Conservation (phyloP, 2,329 filamentous ascomycete species). For the Penicillium sp. region DNA sequence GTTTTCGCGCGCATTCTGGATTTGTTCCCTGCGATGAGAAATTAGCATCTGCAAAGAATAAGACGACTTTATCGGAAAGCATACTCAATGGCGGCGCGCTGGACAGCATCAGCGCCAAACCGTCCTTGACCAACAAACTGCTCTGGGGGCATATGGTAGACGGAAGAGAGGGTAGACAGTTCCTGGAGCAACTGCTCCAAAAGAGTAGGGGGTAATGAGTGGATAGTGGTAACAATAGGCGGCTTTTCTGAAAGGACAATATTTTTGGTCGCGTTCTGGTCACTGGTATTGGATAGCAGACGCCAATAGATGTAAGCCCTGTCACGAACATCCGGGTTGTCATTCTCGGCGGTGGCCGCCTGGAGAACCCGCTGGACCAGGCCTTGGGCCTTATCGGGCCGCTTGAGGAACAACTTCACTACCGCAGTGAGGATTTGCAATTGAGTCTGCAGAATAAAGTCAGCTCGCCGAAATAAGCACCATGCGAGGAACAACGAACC, state of each 20-base stretch:
- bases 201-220: conserved; percentile 72
- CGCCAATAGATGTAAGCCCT: conserved; percentile 98
- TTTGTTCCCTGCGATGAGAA: conserved; percentile 59
- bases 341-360: conserved; percentile 84
- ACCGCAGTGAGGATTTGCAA: conserved; percentile 94
- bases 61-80: conserved; percentile 19
- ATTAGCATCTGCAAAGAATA: conserved; percentile 15
- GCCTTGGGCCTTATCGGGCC: conserved; percentile 82
- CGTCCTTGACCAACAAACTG: conserved; percentile 96
- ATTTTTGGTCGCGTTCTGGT: conserved; percentile 84
- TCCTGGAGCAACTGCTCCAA: conserved; percentile 87
- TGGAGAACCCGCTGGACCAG: conserved; percentile 94
- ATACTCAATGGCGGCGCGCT: conserved; percentile 84
- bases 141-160: conserved; percentile 97
- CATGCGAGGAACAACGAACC: conserved; percentile 45
- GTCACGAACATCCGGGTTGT: conserved; percentile 96
- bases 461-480: conserved; percentile 17
- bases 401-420: conserved; percentile 95
- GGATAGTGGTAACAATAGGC: conserved; percentile 89
- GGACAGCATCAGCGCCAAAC: conserved; percentile 88
- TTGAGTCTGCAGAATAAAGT: conserved; percentile 63
- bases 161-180: conserved; percentile 88
- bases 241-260: conserved; percentile 93
- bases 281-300: conserved; percentile 70
- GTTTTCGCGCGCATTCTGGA: conserved; percentile 86